A percentile compares a stretch with the other conserved stretches of the same genome.
These are phyloP conservation scores for Sporothrix pseudoabietina DNA, from an alignment of 2,329 filamentous ascomycete genomes.

Conservation along the genomic window DNA sequence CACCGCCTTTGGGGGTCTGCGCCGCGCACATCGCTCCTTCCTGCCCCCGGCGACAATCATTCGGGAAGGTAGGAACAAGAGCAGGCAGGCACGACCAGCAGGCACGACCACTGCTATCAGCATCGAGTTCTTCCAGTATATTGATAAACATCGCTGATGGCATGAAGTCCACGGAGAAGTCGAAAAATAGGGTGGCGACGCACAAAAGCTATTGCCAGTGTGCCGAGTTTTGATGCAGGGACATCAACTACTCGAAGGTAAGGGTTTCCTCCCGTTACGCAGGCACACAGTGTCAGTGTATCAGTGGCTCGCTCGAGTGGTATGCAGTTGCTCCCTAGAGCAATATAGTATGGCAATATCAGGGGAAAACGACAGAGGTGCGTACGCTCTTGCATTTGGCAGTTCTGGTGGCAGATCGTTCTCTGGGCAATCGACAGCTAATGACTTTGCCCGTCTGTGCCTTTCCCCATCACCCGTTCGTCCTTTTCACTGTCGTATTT, in stretches of 20 bases:
- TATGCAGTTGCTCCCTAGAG: not conserved
- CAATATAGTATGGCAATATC: not conserved
- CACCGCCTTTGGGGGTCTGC: slow-evolving; percentile 8
- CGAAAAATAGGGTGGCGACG: not conserved
- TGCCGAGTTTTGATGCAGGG: slow-evolving; percentile 1
- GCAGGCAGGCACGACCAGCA: not conserved
- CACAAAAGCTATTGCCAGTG: not conserved
- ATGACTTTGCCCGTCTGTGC: not conserved
- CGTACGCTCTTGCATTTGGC: not conserved
- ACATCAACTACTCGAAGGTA: not conserved
- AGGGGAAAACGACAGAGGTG: not conserved
- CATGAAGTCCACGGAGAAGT: not conserved
- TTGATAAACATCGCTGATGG: not conserved
- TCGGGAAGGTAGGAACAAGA: not conserved
- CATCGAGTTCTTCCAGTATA: too few species aligned
- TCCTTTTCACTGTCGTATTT: not conserved
- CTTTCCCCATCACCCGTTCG: not conserved
- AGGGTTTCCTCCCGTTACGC: not conserved
- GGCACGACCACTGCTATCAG: not conserved
- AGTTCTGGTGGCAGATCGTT: not conserved
- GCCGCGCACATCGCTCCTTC: slow-evolving; percentile 12
- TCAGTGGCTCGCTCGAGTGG: not conserved
- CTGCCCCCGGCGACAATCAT: slow-evolving; percentile 1
- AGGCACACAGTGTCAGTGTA: not conserved
- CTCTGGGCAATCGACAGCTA: not conserved